Evolutionary conservation across 129 eudicot genomes (phyloP).

Genomic region (Escallonia herrerae): DNA sequence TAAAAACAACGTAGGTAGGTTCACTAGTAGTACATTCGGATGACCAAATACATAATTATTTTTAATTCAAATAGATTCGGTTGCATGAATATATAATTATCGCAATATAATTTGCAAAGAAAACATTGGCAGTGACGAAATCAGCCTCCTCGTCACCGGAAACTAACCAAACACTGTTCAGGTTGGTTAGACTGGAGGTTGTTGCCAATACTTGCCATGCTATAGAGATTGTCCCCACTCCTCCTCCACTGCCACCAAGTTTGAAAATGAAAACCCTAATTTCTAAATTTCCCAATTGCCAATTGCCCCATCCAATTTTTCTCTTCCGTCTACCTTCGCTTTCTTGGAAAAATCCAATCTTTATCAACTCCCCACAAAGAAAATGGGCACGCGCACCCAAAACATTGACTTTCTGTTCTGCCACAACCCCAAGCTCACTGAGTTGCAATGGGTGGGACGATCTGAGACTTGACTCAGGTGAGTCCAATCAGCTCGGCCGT

Average conservation of each 20-base stretch:
- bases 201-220: background rate
- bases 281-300: conserved; percentile 16
- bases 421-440: conserved; percentile 31
- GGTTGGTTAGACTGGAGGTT: background rate
- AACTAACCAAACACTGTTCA: background rate
- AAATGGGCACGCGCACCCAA: conserved; percentile 15
- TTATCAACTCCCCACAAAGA: conserved; percentile 17
- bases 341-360: conserved; percentile 12
- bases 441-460: conserved; percentile 76
- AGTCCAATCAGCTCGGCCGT: conserved; percentile 48
- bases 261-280: conserved; percentile 33
- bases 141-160: too few species aligned
- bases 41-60: too few species aligned
- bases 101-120: too few species aligned
- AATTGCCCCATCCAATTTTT: conserved; percentile 8
- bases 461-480: conserved; percentile 33
- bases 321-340: conserved; percentile 29
- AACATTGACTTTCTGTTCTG: conserved; percentile 20
- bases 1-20: too few species aligned
- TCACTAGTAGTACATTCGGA: too few species aligned
- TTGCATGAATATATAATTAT: too few species aligned
- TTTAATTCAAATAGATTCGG: too few species aligned
- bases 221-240: conserved; percentile 7
- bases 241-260: background rate
- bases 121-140: too few species aligned